Evolutionary conservation across 2,329 filamentous ascomycete genomes (phyloP), one percentile per base, ranked within the genome.

Genomic region (Fusarium gaditjirri): DNA sequence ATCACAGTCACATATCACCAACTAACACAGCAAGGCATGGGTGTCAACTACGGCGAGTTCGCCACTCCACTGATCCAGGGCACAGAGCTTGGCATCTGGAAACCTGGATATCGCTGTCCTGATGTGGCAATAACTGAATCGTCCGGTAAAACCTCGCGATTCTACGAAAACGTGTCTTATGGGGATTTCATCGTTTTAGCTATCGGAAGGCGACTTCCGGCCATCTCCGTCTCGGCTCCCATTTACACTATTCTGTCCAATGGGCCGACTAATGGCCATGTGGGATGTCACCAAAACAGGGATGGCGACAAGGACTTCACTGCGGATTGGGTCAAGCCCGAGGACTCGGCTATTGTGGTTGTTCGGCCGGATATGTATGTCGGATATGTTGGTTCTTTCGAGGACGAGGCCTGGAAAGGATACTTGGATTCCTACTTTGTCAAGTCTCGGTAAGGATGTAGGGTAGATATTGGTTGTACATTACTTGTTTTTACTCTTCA

Each of bases 361-460:
- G n/a, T 74, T 8, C 62, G 72, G 3, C 72, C 72, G 21, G 72
- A 74, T 27, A 75, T 74, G 72, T 74, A 75, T 38, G 27, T 74
- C 3, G 72, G 72, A 4, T 71, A 71, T n/a, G 66, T 49, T 11
- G 55, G 61, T 4, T 23, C 31, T 23, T 33, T 16, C 21, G 25
- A 52, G 8, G 57, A 63, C 21, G 38, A 64, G 4, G 57, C n/a
- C 12, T 74, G 72, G 72, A 57, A 23, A 13, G 12, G 12, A 10
- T 74, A 75, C 14, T 11, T 74, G 12, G 46, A 55, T 1, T 14
- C 17, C 2, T 74, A 57, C 21, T 46, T 10, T 16, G 16, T 13
- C 0, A 47, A 43, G 8, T 25, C 5, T 6, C 11, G 14, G 14
- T 43, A 41, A 23, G 12, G 8, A 16, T 29, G 8, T 25, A n/a